Evolutionary conservation across 768 basidiomycete species (phyloP).

Genomic region (Sarcodon aspratus): DNA sequence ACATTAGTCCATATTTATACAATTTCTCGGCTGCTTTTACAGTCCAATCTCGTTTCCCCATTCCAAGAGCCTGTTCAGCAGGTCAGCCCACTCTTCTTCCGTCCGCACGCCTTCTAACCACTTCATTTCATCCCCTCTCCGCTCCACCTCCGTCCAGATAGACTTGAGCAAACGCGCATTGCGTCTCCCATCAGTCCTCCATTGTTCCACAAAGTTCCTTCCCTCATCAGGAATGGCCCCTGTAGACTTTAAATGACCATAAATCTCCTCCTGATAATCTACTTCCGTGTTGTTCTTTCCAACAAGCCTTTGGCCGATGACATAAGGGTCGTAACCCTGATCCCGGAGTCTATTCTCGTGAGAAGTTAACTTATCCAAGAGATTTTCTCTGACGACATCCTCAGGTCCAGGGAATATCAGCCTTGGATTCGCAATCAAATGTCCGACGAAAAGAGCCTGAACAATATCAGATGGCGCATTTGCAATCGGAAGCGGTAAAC

Average conservation of each 20-base stretch:
- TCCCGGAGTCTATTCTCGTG: constrained; percentile 29
- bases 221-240: constrained; percentile 28
- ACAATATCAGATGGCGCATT: constrained; percentile 39
- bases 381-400: constrained; percentile 15
- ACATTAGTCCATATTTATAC: too few relatives aligned
- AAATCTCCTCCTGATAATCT: constrained; percentile 22
- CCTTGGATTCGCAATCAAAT: constrained; percentile 29
- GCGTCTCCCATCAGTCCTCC: constrained; percentile 27
- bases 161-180: constrained; percentile 25
- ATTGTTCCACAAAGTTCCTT: constrained; percentile 34
- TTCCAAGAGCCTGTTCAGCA: constrained; percentile 33
- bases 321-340: constrained; percentile 36
- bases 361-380: constrained; percentile 28
- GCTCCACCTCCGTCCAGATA: constrained; percentile 34
- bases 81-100: constrained; percentile 37
- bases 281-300: constrained; percentile 9
- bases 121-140: constrained; percentile 22
- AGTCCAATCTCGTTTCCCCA: constrained; percentile 29
- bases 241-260: constrained; percentile 15
- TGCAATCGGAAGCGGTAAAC: constrained; percentile 34
- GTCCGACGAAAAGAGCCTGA: constrained; percentile 35
- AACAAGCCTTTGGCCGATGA: constrained; percentile 33
- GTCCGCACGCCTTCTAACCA: constrained; percentile 40
- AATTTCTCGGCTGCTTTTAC: too few relatives aligned
- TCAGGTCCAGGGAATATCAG: constrained; percentile 21